Base-by-base conservation (phyloP, 768 basidiomycete species). In the Lentinus brumalis region DNA sequence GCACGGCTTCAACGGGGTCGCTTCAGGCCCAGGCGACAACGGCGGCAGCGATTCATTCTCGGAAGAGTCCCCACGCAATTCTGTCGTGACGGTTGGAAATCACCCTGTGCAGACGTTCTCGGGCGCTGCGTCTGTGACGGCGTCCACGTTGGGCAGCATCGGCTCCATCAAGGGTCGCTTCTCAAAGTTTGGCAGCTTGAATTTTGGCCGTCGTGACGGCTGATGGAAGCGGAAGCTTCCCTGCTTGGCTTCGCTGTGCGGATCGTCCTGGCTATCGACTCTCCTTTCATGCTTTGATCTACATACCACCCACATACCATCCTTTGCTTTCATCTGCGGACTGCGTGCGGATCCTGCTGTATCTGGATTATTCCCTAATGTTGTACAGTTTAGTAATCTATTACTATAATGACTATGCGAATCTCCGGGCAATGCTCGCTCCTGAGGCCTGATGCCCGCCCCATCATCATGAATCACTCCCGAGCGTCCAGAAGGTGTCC, bases 1-100 rank as follows among this genome's bases (percentile, higher is more conserved):
- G 30, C 90, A 94, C 68, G 92, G 92, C 10, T 88, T 94, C 73
- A 88, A 86, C 47, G 91, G 88, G 1, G 87, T 94, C 5, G 83
- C 91, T 30, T 91, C 89, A 1, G 88, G 88, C 7, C 91, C 89
- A 40, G 85, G 84, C 4, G 91, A 91, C 46, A 75, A 64, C 30
- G 59, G 74, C 40, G 83, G 79, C 1, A 82, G 80, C 60, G 87
- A 88, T 69, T 82, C 84, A 2, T 71, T 86, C 21, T 88, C 86
- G 7, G 79, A 77, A 15, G 86, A 84, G 66, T 92, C 91, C 2
- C 87, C 85, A 30, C 88, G 84, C 45, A 85, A 88, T 65, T 93
- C 91, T 10, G 81, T 89, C 71, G 85, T 91, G 56, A 90, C 91
- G 61, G 86, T 90, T 12, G 86, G 81, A 8, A 85, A 85, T 59